Evolutionary conservation across 768 basidiomycete species (phyloP).

Genomic region (Collybiopsis luxurians): DNA sequence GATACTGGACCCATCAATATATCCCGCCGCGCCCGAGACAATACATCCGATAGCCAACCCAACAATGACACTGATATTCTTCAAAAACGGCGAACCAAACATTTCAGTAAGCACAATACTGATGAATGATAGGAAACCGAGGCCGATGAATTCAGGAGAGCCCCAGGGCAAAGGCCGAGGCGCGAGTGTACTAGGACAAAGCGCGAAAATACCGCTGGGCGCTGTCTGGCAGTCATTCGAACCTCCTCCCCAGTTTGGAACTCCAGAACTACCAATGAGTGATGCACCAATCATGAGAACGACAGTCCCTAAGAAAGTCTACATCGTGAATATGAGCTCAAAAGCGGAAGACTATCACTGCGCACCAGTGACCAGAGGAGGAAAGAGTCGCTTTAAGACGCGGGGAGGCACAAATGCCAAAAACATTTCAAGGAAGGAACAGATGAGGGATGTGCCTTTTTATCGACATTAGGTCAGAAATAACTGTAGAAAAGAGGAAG

Average conservation of each 20-base stretch:
- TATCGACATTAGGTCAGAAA: neutral
- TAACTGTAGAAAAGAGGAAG: neutral
- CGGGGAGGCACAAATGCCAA: constrained; percentile 72
- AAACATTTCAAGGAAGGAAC: constrained; percentile 77
- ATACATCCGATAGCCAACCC: constrained; percentile 78
- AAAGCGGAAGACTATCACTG: neutral
- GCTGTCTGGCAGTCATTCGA: constrained; percentile 64
- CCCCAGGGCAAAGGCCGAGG: constrained; percentile 79
- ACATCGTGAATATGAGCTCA: neutral
- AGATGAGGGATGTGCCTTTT: constrained; percentile 71
- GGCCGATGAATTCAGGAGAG: constrained; percentile 78
- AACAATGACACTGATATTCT: constrained; percentile 75
- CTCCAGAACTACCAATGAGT: constrained; percentile 71
- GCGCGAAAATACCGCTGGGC: constrained; percentile 64
- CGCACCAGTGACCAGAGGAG: constrained; percentile 74
- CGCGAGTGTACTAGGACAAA: constrained; percentile 72
- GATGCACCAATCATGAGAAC: constrained; percentile 80
- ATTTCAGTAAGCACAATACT: constrained; percentile 40
- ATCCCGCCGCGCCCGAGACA: constrained; percentile 76
- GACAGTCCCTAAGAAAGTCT: constrained; percentile 54
- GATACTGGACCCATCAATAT: constrained; percentile 68
- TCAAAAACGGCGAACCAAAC: constrained; percentile 83
- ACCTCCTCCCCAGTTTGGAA: constrained; percentile 83
- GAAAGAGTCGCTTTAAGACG: constrained; percentile 65
- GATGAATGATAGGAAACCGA: constrained; percentile 70